These are phyloP conservation scores for Grosmannia serpens DNA, from an alignment of 2,329 filamentous ascomycete genomes.

Conservation along the genomic window DNA sequence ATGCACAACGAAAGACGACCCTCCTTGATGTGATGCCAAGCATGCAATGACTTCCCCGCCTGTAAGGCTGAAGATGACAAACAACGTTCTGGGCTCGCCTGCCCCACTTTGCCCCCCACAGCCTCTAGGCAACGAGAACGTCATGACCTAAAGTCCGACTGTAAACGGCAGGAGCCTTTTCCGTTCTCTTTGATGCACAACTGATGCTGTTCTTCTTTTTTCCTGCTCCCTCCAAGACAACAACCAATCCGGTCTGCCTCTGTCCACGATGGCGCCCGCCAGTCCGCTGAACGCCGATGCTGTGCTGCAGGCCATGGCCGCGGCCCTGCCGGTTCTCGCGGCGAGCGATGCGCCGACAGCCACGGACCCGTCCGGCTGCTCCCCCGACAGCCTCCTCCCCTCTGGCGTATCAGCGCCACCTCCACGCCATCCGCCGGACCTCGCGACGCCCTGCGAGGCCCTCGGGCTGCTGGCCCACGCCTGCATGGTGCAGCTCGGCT, in stretches of 20 bases:
- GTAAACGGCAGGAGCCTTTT: too few relatives aligned
- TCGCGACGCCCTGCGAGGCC: constrained; percentile 68
- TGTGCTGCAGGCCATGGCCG: constrained; percentile 45
- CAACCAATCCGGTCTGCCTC: background rate
- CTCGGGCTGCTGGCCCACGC: constrained; percentile 76
- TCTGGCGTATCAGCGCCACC: too few relatives aligned
- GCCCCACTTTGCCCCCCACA: background rate
- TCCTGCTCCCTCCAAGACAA: background rate
- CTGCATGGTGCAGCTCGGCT: constrained; percentile 68
- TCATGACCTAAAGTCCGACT: background rate
- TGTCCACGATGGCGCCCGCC: background rate
- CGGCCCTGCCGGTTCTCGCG: constrained; percentile 47
- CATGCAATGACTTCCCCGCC: too few relatives aligned
- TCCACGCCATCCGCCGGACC: constrained; percentile 24
- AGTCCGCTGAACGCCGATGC: constrained; percentile 29
- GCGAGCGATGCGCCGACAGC: too few relatives aligned
- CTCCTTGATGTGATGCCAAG: too few relatives aligned
- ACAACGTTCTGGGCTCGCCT: background rate
- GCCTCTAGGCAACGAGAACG: background rate
- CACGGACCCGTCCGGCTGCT: background rate
- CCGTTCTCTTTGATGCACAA: background rate
- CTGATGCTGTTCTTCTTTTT: too few relatives aligned
- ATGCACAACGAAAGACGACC: too few relatives aligned
- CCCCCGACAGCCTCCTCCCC: background rate
- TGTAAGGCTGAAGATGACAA: constrained; percentile 1